These are phyloP conservation scores for Irpex lacteus DNA, from an alignment of 1,284 basidiomycete species.

Conservation along the genomic window DNA sequence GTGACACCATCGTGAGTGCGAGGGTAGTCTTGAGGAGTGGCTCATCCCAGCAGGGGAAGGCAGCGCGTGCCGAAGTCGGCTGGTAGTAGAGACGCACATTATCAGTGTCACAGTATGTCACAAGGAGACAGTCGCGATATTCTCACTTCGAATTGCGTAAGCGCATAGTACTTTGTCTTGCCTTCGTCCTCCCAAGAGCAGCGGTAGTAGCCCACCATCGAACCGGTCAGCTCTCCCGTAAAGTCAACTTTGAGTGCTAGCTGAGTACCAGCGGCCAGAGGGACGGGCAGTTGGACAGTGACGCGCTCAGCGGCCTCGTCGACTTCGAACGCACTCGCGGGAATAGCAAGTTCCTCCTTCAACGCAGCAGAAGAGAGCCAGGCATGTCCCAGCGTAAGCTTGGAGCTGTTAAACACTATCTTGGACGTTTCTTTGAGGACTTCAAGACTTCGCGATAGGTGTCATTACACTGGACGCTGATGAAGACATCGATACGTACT, in stretches of 20 bases:
- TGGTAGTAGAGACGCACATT: slow-evolving; percentile 32
- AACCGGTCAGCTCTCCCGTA: slow-evolving; percentile 60
- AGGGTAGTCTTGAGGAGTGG: slow-evolving; percentile 91
- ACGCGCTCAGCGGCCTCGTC: slow-evolving; percentile 67
- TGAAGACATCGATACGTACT: slow-evolving; percentile 37
- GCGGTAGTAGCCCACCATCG: slow-evolving; percentile 75
- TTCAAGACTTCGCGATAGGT: slow-evolving; percentile 53
- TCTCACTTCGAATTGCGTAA: slow-evolving; percentile 79
- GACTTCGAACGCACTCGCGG: slow-evolving; percentile 39
- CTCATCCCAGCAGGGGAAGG: slow-evolving; percentile 93
- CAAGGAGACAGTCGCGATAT: too few relatives aligned
- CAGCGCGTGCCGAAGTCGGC: slow-evolving; percentile 83
- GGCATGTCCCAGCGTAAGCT: slow-evolving; percentile 68
- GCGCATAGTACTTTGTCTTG: slow-evolving; percentile 63
- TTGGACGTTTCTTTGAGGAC: slow-evolving; percentile 63
- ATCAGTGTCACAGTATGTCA: background rate
- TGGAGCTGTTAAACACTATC: slow-evolving; percentile 73
- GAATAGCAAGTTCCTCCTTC: slow-evolving; percentile 49
- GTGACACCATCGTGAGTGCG: slow-evolving; percentile 81
- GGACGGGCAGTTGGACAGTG: slow-evolving; percentile 52
- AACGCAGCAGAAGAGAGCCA: slow-evolving; percentile 60
- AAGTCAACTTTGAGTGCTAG: slow-evolving; percentile 64
- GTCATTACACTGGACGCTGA: slow-evolving; percentile 3
- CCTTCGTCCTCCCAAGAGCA: slow-evolving; percentile 55
- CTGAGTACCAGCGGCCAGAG: slow-evolving; percentile 60